Evolutionary conservation across 805 yeast genomes (phyloP).

Genomic region (Debaryomyces maramus): DNA sequence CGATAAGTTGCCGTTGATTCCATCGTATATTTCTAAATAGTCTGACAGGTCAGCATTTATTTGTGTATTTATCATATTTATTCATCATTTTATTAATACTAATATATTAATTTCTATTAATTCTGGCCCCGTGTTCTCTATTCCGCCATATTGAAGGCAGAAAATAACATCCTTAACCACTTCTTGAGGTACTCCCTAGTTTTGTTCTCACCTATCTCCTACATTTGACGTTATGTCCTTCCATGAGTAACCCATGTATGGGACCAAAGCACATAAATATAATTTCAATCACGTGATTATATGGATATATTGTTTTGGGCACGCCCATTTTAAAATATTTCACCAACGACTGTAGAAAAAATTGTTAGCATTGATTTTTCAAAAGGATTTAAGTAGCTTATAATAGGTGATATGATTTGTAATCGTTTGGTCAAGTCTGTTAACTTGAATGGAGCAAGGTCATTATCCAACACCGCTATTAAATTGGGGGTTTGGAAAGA

Average conservation of each 20-base stretch:
- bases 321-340: not conserved
- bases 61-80: not conserved
- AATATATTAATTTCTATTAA: too few relatives aligned
- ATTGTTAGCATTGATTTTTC: not conserved
- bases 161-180: too few relatives aligned
- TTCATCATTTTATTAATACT: too few relatives aligned
- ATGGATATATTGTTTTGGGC: not conserved
- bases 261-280: too few relatives aligned
- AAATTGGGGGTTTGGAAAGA: conserved; percentile 32
- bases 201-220: too few relatives aligned
- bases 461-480: conserved; percentile 1
- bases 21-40: conserved; percentile 23
- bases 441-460: not conserved
- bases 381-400: not conserved
- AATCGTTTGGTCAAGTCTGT: conserved; percentile 3
- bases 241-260: too few relatives aligned
- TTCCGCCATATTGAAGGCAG: too few relatives aligned
- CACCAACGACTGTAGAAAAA: not conserved
- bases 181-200: too few relatives aligned
- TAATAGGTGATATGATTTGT: conserved; percentile 1
- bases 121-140: too few relatives aligned
- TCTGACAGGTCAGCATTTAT: conserved; percentile 2
- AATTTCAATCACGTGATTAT: not conserved
- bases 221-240: too few relatives aligned
- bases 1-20: conserved; percentile 28